Evolutionary conservation across 805 yeast species (phyloP), one percentile per base, ranked within the genome.

Genomic region (Hanseniaspora nectarophila): DNA sequence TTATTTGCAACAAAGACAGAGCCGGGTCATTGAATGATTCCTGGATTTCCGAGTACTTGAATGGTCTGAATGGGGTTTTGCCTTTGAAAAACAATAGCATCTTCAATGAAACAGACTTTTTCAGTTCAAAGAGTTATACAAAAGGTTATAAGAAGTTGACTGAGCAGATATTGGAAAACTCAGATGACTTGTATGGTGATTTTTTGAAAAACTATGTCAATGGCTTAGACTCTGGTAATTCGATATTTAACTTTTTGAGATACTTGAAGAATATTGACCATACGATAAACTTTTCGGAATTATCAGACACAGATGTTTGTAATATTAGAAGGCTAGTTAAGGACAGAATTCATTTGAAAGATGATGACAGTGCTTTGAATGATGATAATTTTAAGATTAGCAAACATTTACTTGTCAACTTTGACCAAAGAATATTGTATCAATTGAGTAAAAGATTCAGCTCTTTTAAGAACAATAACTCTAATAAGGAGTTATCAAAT

Each of bases 141-240:
- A 37, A 21, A 8, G 51, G 51, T 6, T 24, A n/a, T 3, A 31
- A 31, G n/a, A 20, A 28, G n/a, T 18, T 39, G n/a, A 33, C 45
- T 5, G 51, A 47, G 23, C 35, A 32, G 23, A 47, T 47, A 15
- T 23, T 47, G 18, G 45, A 47, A 32, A 16, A 40, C 16, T 40
- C 51, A 12, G 51, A 40, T 18, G 51, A 47, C 23, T 24, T 47
- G 8, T 40, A 39, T 23, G 51, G 51, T 15, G 51, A 47, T 16
- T 47, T 47, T 15, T 31, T 47, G 4, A 34, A 47, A 33, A 47
- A 32, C 13, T 47, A 47, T 39, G 51, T 47, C 29, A 40, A 47
- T n/a, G 45, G 29, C 7, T 13, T 47, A 4, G 51, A 47, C 39
- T 47, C 51, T 6, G 51, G 51, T 20, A 31, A 47, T 31, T 47